Conservation (phyloP, 305 asterid species). For the Salvia sclarea region DNA sequence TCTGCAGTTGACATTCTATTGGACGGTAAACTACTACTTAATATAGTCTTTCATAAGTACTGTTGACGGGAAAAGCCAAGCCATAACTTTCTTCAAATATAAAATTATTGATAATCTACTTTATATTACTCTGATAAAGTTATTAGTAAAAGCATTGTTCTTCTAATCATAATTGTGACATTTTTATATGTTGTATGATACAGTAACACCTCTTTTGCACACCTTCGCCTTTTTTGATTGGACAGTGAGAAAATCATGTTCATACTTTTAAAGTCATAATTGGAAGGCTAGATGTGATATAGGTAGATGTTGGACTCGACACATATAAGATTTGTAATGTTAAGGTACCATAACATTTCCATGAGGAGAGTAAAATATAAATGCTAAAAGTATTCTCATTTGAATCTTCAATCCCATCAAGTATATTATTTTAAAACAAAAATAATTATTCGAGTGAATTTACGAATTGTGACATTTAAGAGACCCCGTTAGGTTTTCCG, state of each 20-base stretch:
- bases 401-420: no score
- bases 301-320: background rate
- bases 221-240: background rate
- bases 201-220: background rate
- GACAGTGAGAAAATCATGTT: background rate
- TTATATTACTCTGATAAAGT: background rate
- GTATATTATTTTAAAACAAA: no score
- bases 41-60: no score
- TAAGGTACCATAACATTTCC: no score
- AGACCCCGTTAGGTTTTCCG: no score
- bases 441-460: no score
- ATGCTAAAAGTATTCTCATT: no score
- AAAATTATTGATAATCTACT: background rate
- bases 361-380: no score
- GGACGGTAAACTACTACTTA: no score
- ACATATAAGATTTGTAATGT: no score
- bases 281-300: background rate
- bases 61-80: background rate
- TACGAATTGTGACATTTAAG: no score
- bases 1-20: no score
- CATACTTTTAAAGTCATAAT: background rate
- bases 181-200: background rate
- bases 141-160: background rate
- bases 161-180: constrained; percentile 4
- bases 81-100: constrained; percentile 10